Evolutionary conservation across 768 basidiomycete species (phyloP), one percentile per base, ranked within the genome.

Genomic region (Hypholoma fasciculare): DNA sequence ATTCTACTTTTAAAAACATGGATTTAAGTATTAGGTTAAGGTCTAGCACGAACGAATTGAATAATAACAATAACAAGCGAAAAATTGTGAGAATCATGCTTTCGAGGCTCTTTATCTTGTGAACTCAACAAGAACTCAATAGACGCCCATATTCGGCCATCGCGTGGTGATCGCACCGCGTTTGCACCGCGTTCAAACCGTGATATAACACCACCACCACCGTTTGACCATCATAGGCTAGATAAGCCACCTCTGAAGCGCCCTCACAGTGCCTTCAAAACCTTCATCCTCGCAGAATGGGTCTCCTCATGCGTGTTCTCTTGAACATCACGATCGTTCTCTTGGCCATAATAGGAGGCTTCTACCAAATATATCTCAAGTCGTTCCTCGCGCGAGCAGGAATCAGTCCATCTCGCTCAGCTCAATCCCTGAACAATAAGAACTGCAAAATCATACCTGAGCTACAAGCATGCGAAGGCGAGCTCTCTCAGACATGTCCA

Each of bases 381-480:
- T 82, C 83, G 0, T 60, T 78, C 0, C 69, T 89, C 30, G 56
- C 63, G 26, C 63, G 43, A 54, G 44, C 54, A 9, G 54, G 67
- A 0, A 48, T 70, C 4, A 87, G 87, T 1, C 62, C 77, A 19
- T 79, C 78, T 30, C 79, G 85, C 27, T 65, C 67, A 37, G 62
- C 86, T 11, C 64, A 77, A 48, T 52, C 79, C 0, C 58, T 83
- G 3, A 82, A 82, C 16, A 84, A 83, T 63, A 62, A 66, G 0
- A 58, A 78, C 36, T 89, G 89, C 69, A 76, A 64, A 20, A 70
- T 66, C 0, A 72, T 88, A 16, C 76, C 80, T 6, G 77, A 81
- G n/a, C 69, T 89, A 17, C 71, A 83, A 58, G 88, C 86, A 20
- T 90, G 88, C 62, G 88, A 90, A 73, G 88, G 88, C 27, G 27